Conservation (phyloP, 352 stramenopile species). For the Phytophthora pluvialis region DNA sequence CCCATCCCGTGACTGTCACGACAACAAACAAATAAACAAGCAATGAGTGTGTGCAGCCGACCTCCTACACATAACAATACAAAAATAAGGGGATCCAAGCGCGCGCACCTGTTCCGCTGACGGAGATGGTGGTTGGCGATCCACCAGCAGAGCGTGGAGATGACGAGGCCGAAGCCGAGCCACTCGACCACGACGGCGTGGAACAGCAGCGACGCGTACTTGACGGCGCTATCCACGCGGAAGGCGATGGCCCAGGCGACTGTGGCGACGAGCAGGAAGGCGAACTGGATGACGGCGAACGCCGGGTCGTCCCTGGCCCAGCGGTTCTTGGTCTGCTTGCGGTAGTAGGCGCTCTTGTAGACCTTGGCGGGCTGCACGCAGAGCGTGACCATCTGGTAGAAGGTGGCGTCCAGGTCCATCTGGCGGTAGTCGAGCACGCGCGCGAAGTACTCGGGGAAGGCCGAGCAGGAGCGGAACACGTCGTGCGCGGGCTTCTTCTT, state of each 20-base stretch:
- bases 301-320: slow-evolving; percentile 98
- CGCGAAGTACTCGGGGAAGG: slow-evolving; percentile 84
- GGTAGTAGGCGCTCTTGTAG: slow-evolving; percentile 89
- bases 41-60: not conserved
- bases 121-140: slow-evolving; percentile 76
- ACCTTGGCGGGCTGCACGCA: slow-evolving; percentile 86
- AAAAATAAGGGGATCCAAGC: slow-evolving; percentile 8
- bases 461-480: slow-evolving; percentile 79
- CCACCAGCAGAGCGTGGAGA: slow-evolving; percentile 78
- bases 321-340: slow-evolving; percentile 98
- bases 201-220: slow-evolving; percentile 73
- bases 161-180: slow-evolving; percentile 75
- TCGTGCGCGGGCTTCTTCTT: slow-evolving; percentile 34
- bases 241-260: slow-evolving; percentile 86
- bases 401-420: slow-evolving; percentile 90
- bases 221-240: slow-evolving; percentile 52
- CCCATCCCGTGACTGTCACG: slow-evolving; percentile 63
- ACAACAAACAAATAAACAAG: slow-evolving; percentile 5
- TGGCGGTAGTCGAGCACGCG: slow-evolving; percentile 84
- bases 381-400: slow-evolving; percentile 91
- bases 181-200: slow-evolving; percentile 85
- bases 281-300: slow-evolving; percentile 96
- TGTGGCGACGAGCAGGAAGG: slow-evolving; percentile 90
- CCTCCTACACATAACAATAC: not conserved
- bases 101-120: slow-evolving; percentile 56